Evolutionary conservation across 1,139 yeast species (phyloP), one percentile per base, ranked within the genome.

Genomic region (Lodderomyces theae): DNA sequence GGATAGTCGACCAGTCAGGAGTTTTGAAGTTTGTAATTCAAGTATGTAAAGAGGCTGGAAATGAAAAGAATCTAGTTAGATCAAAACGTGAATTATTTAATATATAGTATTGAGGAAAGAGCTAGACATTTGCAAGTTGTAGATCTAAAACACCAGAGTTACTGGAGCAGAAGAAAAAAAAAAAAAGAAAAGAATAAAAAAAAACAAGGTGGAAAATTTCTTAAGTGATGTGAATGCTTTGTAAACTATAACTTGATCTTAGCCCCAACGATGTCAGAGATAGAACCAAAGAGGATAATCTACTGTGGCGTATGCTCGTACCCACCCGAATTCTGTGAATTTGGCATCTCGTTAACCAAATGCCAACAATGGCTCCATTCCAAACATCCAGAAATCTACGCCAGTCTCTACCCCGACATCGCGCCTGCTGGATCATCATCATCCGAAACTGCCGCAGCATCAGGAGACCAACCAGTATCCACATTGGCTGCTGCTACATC

Each of bases 281-380:
- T 64, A 19, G 50, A 45, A 31, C 77, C 85, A 12, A 72, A 64
- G 51, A 53, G 64, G 22, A 74, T 81, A 15, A 54, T 75, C 10
- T 89, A 90, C 66, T 90, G 97, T 63, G 92, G 82, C 5, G 77
- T 89, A 8, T 90, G 97, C 62, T 66, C 89, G 1, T 82, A 79
- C 57, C 97, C 97, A 12, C 92, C 92, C 2, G 97, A 89, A 63
- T 90, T 82, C 65, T 90, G 98, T 67, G 97, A 90, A 60, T 90
- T 89, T 59, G 95, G 96, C 11, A 86, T 86, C 37, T 73, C 82
- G 31, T 73, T 85, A 61, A 83, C 82, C 57, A 79, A 88, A 58
- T 90, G 98, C 66, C 86, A 84, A 54, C 81, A 77, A 30, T 89
- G 97, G 96, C 74, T 90, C 34, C 68, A 76, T 45, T 78, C 74